Percentiles rank a stretch among this genome's conserved stretches.
Evolutionary conservation across 2,329 filamentous ascomycete species (phyloP).

Genomic region (Orbilia brochopaga): DNA sequence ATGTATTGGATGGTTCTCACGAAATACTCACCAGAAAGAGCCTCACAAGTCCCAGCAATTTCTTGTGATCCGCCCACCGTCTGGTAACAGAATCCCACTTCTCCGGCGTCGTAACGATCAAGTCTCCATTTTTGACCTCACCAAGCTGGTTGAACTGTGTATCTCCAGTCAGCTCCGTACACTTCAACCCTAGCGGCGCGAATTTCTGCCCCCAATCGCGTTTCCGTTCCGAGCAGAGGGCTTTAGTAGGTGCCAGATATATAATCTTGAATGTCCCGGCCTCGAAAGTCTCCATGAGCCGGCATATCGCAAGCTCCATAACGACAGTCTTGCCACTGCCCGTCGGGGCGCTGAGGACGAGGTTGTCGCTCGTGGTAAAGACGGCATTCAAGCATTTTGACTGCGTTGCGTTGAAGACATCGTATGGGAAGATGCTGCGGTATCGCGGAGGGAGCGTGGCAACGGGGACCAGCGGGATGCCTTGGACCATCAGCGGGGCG

Average conservation of each 20-base stretch:
- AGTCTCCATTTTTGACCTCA: slow-evolving; percentile 74
- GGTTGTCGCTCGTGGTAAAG: slow-evolving; percentile 73
- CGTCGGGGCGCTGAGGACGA: slow-evolving; percentile 80
- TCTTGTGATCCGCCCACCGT: slow-evolving; percentile 82
- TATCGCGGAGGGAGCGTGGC: slow-evolving; percentile 70
- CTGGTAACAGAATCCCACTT: slow-evolving; percentile 91
- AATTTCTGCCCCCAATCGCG: slow-evolving; percentile 80
- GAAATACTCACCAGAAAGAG: slow-evolving; percentile 66
- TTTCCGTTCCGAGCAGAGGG: slow-evolving; percentile 74
- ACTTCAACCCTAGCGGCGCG: slow-evolving; percentile 68
- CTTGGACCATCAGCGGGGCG: slow-evolving; percentile 58
- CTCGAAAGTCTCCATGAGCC: slow-evolving; percentile 66
- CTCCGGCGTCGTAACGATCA: slow-evolving; percentile 86
- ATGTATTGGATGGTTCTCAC: too few species aligned
- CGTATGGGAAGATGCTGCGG: slow-evolving; percentile 72
- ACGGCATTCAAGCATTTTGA: slow-evolving; percentile 75
- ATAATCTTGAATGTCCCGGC: slow-evolving; percentile 75
- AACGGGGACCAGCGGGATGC: slow-evolving; percentile 58
- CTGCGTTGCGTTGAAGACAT: slow-evolving; percentile 80
- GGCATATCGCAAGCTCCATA: slow-evolving; percentile 81
- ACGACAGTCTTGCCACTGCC: slow-evolving; percentile 85
- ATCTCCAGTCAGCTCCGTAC: slow-evolving; percentile 81
- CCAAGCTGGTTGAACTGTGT: slow-evolving; percentile 71
- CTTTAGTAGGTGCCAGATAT: slow-evolving; percentile 84
- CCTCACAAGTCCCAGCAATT: slow-evolving; percentile 74